Conservation (phyloP, 2,329 filamentous ascomycete species). For the Ceratocystis albifundus region DNA sequence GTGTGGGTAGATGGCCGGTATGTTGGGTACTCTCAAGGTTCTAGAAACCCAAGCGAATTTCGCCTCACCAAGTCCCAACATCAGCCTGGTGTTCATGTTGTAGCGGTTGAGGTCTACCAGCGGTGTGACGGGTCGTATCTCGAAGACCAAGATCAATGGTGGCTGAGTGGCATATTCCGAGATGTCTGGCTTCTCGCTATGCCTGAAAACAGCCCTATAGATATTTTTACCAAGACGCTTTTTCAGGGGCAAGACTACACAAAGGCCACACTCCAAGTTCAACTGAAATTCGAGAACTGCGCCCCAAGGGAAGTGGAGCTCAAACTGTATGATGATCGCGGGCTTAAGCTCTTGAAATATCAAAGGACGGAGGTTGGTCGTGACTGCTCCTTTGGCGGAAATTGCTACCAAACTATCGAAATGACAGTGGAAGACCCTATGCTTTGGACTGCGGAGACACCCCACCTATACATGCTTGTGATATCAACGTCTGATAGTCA, state of each 20-base stretch:
- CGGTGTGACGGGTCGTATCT: conserved; percentile 61
- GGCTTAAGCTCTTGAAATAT: neutral
- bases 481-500: conserved; percentile 28
- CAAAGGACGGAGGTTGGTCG: neutral
- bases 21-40: conserved; percentile 62
- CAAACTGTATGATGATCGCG: neutral
- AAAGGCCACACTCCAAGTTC: conserved; percentile 30
- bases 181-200: conserved; percentile 57
- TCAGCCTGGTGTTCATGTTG: conserved; percentile 37
- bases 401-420: conserved; percentile 34
- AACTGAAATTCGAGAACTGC: neutral
- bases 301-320: neutral
- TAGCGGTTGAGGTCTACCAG: conserved; percentile 60
- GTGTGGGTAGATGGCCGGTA: conserved; percentile 57
- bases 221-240: conserved; percentile 45
- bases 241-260: conserved; percentile 33
- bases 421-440: conserved; percentile 40
- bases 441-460: conserved; percentile 60
- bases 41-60: conserved; percentile 61
- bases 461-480: conserved; percentile 43
- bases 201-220: conserved; percentile 41
- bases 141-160: conserved; percentile 62
- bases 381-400: conserved; percentile 26
- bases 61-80: conserved; percentile 49
- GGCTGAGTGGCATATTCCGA: conserved; percentile 56